Evolutionary conservation across 768 basidiomycete genomes (phyloP), one percentile per base, ranked within the genome.

Genomic region (Tricholoma hemisulphureum): DNA sequence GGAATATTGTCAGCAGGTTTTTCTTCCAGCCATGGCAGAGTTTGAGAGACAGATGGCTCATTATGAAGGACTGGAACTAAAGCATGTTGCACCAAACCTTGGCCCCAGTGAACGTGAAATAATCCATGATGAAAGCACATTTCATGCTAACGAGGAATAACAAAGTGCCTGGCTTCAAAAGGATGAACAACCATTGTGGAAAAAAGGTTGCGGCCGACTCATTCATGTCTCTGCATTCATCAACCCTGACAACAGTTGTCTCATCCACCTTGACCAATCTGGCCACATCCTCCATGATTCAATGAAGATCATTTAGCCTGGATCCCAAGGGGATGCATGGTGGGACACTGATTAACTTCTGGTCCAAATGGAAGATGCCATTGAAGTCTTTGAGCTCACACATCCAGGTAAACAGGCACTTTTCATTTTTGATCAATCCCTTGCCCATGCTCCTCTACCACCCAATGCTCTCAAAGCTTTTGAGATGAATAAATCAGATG

Each of bases 191-290:
- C 63, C 63, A 6, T 53, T 75, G 18, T 65, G 57, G 13, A 71
- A 71, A 50, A 76, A 79, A 57, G 68, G 72, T 6, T 56, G 63
- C 11, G 76, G 77, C 4, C 55, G 61, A 1, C 55, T 74, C 5
- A 77, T 77, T 29, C 74, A 78, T 64, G 67, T 75, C 5, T 80
- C 76, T 1, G 75, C 74, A 29, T 79, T 79, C 49, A 73, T 80
- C 28, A 68, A 70, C 37, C 65, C 71, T 20, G 65, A 67, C 10
- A 69, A 56, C 46, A 73, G 79, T 1, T 62, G 63, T 11, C 65
- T 78, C 16, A 62, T 75, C 31, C 11, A 24, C 48, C 24, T 24
- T 64, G 2, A 34, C 29, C n/a, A n/a, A n/a, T n/a, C n/a, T n/a
- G n/a, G n/a, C n/a, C n/a, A n/a, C n/a, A n/a, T n/a, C n/a, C n/a